Evolutionary conservation across 805 yeast genomes (phyloP).

Genomic region (Lachancea thermotolerans): DNA sequence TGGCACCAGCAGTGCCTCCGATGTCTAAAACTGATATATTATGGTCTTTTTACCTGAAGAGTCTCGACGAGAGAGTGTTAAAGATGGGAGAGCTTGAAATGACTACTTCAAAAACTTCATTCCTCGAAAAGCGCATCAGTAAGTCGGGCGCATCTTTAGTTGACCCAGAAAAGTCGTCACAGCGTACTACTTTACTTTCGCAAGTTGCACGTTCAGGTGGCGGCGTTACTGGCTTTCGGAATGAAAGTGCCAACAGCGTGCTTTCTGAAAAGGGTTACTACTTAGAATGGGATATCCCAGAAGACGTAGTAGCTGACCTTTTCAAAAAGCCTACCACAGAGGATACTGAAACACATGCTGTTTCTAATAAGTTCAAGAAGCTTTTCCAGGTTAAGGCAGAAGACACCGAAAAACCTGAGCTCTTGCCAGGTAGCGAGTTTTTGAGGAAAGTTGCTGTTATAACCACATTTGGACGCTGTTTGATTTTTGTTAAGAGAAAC

Average conservation of each 20-base stretch:
- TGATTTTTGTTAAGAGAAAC: conserved; percentile 42
- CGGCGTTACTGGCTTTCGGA: conserved; percentile 36
- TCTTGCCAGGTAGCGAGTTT: conserved; percentile 30
- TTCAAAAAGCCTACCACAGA: conserved; percentile 13
- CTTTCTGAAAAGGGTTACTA: conserved; percentile 29
- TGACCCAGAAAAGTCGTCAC: conserved; percentile 47
- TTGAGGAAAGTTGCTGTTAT: conserved; percentile 47
- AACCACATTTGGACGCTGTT: conserved; percentile 57
- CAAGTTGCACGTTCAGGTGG: conserved; percentile 44
- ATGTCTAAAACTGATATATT: conserved; percentile 49
- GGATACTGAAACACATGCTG: conserved; percentile 8
- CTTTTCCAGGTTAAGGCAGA: conserved; percentile 21
- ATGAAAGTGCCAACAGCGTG: conserved; percentile 20
- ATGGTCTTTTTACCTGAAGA: conserved; percentile 49
- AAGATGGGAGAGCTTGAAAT: conserved; percentile 50
- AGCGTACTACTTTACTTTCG: conserved; percentile 36
- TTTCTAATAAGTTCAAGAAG: conserved; percentile 24
- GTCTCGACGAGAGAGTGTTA: conserved; percentile 54
- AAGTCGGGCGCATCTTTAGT: conserved; percentile 50
- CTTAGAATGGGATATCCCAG: conserved; percentile 19
- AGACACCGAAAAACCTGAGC: conserved; percentile 10
- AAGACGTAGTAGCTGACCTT: conserved; percentile 13
- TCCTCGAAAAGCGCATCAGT: conserved; percentile 40
- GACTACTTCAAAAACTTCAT: conserved; percentile 38
- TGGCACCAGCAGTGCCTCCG: conserved; percentile 32